Evolutionary conservation across 1,139 yeast genomes (phyloP).

Genomic region (Scheffersomyces insectosa): DNA sequence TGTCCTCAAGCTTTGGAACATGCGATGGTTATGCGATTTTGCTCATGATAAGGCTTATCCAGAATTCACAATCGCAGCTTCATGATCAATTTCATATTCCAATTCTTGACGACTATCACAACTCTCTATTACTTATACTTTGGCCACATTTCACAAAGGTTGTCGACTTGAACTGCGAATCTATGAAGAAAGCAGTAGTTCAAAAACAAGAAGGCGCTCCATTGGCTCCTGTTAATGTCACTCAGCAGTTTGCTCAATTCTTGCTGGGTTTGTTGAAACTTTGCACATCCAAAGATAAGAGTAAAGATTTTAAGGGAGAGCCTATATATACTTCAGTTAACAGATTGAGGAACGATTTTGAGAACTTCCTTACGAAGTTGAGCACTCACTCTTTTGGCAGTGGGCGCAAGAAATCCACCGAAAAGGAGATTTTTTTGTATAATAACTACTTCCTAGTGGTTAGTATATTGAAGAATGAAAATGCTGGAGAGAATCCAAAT

Average conservation of each 20-base stretch:
- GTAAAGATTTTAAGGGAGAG: constrained; percentile 46
- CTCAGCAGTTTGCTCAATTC: constrained; percentile 79
- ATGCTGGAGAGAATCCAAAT: constrained; percentile 39
- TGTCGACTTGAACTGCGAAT: constrained; percentile 75
- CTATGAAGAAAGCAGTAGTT: constrained; percentile 48
- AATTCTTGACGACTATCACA: constrained; percentile 70
- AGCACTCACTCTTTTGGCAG: constrained; percentile 43
- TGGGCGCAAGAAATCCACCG: constrained; percentile 39
- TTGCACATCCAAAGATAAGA: constrained; percentile 29
- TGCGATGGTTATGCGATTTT: constrained; percentile 79
- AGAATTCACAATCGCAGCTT: constrained; percentile 60
- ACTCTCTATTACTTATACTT: constrained; percentile 60
- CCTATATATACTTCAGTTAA: constrained; percentile 71
- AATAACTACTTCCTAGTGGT: constrained; percentile 68
- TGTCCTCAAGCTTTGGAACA: constrained; percentile 30
- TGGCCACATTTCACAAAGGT: constrained; percentile 88
- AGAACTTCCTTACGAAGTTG: constrained; percentile 70
- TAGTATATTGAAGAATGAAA: constrained; percentile 49
- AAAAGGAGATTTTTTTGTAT: constrained; percentile 70
- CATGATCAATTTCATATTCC: constrained; percentile 69
- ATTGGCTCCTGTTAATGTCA: constrained; percentile 59
- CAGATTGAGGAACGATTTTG: constrained; percentile 77
- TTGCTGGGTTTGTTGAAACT: constrained; percentile 72
- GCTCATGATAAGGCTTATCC: constrained; percentile 73
- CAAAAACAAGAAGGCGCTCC: constrained; percentile 31